Evolutionary conservation across 495 filamentous ascomycete species (phyloP).

Genomic region (Talaromyces liani): DNA sequence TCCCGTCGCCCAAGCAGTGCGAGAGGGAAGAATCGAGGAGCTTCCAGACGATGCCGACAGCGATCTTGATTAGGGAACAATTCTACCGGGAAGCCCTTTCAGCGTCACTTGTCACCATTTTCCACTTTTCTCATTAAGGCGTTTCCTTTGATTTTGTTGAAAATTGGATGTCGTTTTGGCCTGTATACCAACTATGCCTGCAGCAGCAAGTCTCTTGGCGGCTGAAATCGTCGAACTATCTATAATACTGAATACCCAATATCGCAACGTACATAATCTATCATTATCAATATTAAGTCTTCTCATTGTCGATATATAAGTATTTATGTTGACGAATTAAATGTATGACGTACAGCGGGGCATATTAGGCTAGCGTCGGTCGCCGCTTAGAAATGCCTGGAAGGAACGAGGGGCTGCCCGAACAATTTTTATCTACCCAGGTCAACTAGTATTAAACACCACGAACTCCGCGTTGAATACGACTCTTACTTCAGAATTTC

Average conservation of each 20-base stretch:
- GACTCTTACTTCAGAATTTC: neutral
- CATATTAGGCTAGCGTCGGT: neutral
- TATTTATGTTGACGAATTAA: too few relatives aligned
- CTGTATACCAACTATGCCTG: neutral
- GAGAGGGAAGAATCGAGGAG: conserved; percentile 76
- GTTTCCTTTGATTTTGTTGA: neutral
- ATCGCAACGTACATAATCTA: neutral
- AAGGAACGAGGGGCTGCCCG: neutral
- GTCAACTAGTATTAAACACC: neutral
- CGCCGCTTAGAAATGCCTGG: neutral
- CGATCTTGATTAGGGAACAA: conserved; percentile 18
- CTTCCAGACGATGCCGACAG: conserved; percentile 36
- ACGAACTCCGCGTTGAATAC: neutral
- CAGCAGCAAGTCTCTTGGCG: neutral
- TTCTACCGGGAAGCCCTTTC: neutral
- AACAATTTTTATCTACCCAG: neutral
- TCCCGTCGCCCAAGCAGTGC: conserved; percentile 67
- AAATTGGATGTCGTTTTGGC: neutral
- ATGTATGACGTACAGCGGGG: conserved; percentile 23
- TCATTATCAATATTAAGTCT: neutral
- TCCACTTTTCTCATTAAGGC: neutral
- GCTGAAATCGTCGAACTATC: neutral
- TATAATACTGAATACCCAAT: neutral
- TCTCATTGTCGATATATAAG: too few relatives aligned
- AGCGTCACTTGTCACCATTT: neutral